Percentiles rank a stretch among this genome's conserved stretches.
Evolutionary conservation across 1,284 basidiomycete genomes (phyloP).

Genomic region (Microbotryum silenes-acaulis): DNA sequence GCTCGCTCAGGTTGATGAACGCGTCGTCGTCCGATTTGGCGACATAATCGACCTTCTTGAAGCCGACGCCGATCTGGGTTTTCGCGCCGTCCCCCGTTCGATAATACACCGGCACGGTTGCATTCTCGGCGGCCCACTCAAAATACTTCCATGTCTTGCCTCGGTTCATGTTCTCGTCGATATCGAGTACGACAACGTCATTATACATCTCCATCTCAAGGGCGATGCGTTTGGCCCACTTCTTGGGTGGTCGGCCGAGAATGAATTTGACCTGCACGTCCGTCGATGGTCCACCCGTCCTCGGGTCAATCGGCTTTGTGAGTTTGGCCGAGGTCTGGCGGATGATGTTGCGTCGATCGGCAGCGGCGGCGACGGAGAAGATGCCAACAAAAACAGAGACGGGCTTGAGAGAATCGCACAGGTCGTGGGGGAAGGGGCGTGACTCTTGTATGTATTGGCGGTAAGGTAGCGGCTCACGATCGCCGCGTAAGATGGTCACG

Average conservation of each 20-base stretch:
- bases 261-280: constrained; percentile 86
- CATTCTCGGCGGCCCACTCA: constrained; percentile 80
- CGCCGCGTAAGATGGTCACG: constrained; percentile 88
- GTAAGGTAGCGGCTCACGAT: constrained; percentile 92
- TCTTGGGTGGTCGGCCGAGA: constrained; percentile 71
- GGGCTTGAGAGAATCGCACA: constrained; percentile 64
- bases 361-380: constrained; percentile 77
- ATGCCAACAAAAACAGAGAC: constrained; percentile 85
- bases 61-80: constrained; percentile 49
- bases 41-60: constrained; percentile 67
- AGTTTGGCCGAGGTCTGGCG: constrained; percentile 85
- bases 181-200: constrained; percentile 76
- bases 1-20: constrained; percentile 85
- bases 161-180: constrained; percentile 82
- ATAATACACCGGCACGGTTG: constrained; percentile 66
- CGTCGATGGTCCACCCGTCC: constrained; percentile 46
- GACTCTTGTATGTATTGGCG: constrained; percentile 66
- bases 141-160: constrained; percentile 82
- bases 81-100: constrained; percentile 18
- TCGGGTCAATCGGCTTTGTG: constrained; percentile 39
- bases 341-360: constrained; percentile 80
- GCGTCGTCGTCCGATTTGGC: constrained; percentile 91
- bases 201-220: constrained; percentile 90
- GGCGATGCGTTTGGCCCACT: constrained; percentile 69
- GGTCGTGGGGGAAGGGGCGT: constrained; percentile 42